These are phyloP conservation scores for Claviceps quebecensis DNA, from an alignment of 2,329 filamentous ascomycete genomes.

Conservation along the genomic window DNA sequence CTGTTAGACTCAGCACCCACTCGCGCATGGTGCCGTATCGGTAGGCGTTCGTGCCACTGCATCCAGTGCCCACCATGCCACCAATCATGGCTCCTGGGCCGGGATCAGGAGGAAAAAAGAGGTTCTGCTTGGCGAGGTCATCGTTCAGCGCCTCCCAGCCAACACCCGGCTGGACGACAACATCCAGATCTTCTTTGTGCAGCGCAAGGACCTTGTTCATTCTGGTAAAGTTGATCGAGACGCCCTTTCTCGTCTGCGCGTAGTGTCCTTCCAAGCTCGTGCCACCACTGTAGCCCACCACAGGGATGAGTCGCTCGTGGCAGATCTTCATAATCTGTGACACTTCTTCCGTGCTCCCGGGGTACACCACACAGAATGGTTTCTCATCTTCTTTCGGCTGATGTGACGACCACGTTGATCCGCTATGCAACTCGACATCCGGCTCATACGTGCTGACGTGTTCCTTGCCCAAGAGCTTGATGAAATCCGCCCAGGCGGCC, in stretches of 20 bases:
- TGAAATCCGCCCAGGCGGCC: constrained; percentile 57
- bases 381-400: constrained; percentile 31
- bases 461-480: constrained; percentile 47
- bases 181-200: constrained; percentile 65
- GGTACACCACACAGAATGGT: constrained; percentile 62
- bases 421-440: constrained; percentile 42
- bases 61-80: constrained; percentile 66
- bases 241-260: constrained; percentile 65
- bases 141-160: constrained; percentile 83
- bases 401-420: constrained; percentile 51
- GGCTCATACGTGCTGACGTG: constrained; percentile 46
- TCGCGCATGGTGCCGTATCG: constrained; percentile 91
- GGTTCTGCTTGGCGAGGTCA: constrained; percentile 52
- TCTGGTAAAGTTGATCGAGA: constrained; percentile 72
- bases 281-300: constrained; percentile 76
- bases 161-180: constrained; percentile 65
- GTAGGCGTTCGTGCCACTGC: constrained; percentile 76
- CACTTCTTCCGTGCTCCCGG: constrained; percentile 66
- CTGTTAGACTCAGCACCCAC: constrained; percentile 77
- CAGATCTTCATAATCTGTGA: constrained; percentile 82
- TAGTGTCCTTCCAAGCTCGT: constrained; percentile 86
- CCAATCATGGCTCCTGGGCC: constrained; percentile 88
- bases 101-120: constrained; percentile 88
- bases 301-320: constrained; percentile 65
- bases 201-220: constrained; percentile 73